A percentile compares a stretch with the other conserved stretches of the same genome.
Conservation (phyloP, 2,329 filamentous ascomycete genomes). For the Leptographium galeiforme region DNA sequence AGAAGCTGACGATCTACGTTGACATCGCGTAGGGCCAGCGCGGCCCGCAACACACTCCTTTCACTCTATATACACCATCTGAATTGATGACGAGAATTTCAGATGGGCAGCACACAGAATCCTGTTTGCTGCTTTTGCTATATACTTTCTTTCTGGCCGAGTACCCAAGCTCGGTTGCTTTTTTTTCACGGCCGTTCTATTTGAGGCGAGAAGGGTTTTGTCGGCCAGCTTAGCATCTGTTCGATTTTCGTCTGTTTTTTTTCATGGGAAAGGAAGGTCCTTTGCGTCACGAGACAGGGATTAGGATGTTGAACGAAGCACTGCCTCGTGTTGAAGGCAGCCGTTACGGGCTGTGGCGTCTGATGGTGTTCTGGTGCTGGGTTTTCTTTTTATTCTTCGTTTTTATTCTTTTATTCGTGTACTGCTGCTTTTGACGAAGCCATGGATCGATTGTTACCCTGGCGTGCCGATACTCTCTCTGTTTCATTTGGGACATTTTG, state of each 20-base stretch:
- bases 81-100: background rate
- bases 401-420: background rate
- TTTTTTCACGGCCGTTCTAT: background rate
- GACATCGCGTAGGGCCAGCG: slow-evolving; percentile 27
- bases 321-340: background rate
- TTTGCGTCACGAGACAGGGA: slow-evolving; percentile 5
- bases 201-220: background rate
- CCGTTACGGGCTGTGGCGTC: background rate
- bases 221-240: background rate
- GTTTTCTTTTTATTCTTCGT: background rate
- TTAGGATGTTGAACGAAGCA: background rate
- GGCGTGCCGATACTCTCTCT: slow-evolving; percentile 1
- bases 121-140: background rate
- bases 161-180: background rate
- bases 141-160: background rate
- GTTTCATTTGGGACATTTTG: background rate
- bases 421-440: background rate
- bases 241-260: background rate
- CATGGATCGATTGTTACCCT: background rate
- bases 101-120: background rate
- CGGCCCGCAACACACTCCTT: background rate
- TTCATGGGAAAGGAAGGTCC: background rate
- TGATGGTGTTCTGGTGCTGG: background rate
- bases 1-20: slow-evolving; percentile 72
- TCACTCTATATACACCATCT: background rate